Conservation (phyloP, 164 flowering plant species). For the Vitis riparia region DNA sequence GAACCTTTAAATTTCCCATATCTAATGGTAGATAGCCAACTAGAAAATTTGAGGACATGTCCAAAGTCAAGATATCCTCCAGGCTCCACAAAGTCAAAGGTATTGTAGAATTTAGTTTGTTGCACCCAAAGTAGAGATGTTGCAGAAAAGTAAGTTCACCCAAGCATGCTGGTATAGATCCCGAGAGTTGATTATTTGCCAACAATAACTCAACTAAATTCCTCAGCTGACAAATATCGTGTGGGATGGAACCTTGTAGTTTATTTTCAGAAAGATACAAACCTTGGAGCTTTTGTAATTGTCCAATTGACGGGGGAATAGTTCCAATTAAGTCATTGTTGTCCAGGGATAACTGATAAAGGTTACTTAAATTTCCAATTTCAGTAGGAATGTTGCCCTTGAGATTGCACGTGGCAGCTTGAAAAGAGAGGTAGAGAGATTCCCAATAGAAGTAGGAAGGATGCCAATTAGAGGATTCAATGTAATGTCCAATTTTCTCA, state of each 20-base stretch:
- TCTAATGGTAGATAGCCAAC: slow-evolving; percentile 2
- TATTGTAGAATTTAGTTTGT: slow-evolving; percentile 6
- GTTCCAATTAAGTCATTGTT: slow-evolving; percentile 21
- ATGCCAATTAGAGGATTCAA: slow-evolving; percentile 19
- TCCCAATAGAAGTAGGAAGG: slow-evolving; percentile 37
- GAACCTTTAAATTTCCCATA: slow-evolving; percentile 1
- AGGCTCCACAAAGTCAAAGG: slow-evolving; percentile 17
- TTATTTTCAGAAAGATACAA: slow-evolving; percentile 12
- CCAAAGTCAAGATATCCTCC: slow-evolving; percentile 2
- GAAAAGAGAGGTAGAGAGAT: slow-evolving; percentile 31
- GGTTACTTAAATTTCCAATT: slow-evolving; percentile 32
- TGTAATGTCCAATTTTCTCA: slow-evolving; percentile 13
- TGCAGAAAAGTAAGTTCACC: slow-evolving; percentile 17
- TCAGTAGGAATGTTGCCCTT: slow-evolving; percentile 28
- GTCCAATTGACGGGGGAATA: slow-evolving; percentile 19
- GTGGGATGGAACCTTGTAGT: slow-evolving; percentile 21
- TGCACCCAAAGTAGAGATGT: slow-evolving; percentile 16
- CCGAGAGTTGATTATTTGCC: slow-evolving; percentile 17
- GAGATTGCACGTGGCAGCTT: slow-evolving; percentile 2
- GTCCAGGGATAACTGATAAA: slow-evolving; percentile 4
- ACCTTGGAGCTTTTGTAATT: slow-evolving; percentile 1
- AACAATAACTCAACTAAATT: slow-evolving; percentile 5
- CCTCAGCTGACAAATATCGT: slow-evolving; percentile 16
- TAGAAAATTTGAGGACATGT: slow-evolving; percentile 19
- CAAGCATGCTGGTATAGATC: slow-evolving; percentile 26